Percentiles rank a stretch among this genome's conserved stretches.
Conservation (phyloP, 129 eudicot species). For the Saposhnikovia divaricata region DNA sequence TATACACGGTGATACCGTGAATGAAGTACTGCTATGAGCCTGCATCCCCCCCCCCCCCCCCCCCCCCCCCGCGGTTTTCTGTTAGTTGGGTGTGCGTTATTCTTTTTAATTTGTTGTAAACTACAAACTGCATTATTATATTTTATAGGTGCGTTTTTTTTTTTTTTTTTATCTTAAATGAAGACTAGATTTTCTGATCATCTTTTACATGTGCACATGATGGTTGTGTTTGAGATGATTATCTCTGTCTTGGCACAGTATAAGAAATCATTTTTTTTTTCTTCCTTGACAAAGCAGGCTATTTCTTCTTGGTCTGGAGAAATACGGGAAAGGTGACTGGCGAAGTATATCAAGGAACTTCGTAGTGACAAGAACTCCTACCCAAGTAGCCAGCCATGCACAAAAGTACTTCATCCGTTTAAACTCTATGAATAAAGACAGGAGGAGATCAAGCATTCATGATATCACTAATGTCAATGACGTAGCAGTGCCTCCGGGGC, state of each 20-base stretch:
- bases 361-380: slow-evolving; percentile 86
- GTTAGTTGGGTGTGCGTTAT: not conserved
- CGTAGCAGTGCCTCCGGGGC: slow-evolving; percentile 57
- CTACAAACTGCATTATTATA: not conserved
- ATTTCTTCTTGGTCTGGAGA: slow-evolving; percentile 88
- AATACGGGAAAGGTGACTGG: slow-evolving; percentile 97
- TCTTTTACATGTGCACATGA: not conserved
- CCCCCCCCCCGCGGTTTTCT: no score
- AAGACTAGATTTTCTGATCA: not conserved
- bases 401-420: slow-evolving; percentile 85
- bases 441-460: slow-evolving; percentile 88
- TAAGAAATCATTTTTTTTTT: not conserved
- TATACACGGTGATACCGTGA: not conserved
- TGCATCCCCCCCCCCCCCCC: not conserved
- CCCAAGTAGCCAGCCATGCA: slow-evolving; percentile 95
- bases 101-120: not conserved
- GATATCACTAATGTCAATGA: slow-evolving; percentile 77
- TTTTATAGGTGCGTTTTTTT: not conserved
- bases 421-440: slow-evolving; percentile 83
- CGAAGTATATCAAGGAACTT: slow-evolving; percentile 81
- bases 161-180: not conserved
- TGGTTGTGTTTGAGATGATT: not conserved
- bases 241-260: not conserved
- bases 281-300: slow-evolving; percentile 33
- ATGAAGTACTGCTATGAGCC: not conserved